Evolutionary conservation across 345 rosid species (phyloP), one percentile per base, ranked within the genome.

Genomic region (Dipteronia dyeriana): DNA sequence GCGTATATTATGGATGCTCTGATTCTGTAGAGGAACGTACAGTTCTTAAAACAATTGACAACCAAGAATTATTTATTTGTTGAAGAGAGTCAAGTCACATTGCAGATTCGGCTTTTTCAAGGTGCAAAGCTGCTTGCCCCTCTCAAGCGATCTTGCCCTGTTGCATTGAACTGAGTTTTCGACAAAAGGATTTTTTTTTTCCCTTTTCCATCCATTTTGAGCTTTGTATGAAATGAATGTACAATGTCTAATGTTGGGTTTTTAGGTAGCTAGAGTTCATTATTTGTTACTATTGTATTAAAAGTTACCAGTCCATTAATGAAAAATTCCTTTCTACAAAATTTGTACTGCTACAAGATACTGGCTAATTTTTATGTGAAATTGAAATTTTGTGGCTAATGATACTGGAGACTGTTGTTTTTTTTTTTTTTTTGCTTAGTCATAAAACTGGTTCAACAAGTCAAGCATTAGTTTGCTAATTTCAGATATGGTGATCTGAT

Each of bases 281-380:
- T 45, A 53, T 63, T 34, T 76, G 9, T 68, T 80, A 31, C 51
- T 82, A 31, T 43, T 82, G 82, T 79, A 75, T 56, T 73, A 77
- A 75, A 81, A 29, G 16, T 77, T 76, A 60, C 76, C 63, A 17
- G 73, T 53, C 84, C 84, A 76, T 80, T 75, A 79, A 79, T 80
- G 82, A 72, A 61, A 76, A 75, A n/a, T 78, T 79, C 5, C 16
- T 56, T 76, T n/a, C 22, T 2, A 47, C 13, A 38, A 75, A 34
- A 73, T 64, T 17, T n/a, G 49, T 63, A 16, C 54, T 38, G 23
- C 3, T 10, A 13, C 68, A 16, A 16, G 12, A 20, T 9, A 16
- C 74, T 5, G 1, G 26, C 23, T 20, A n/a, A 20, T 4, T 34
- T 12, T 20, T 5, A 3, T 9, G 3, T 64, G n/a, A 62, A 22